phyloP scores from a whole-genome alignment of 441 rosid genomes.

The Populus hybrid region DNA sequence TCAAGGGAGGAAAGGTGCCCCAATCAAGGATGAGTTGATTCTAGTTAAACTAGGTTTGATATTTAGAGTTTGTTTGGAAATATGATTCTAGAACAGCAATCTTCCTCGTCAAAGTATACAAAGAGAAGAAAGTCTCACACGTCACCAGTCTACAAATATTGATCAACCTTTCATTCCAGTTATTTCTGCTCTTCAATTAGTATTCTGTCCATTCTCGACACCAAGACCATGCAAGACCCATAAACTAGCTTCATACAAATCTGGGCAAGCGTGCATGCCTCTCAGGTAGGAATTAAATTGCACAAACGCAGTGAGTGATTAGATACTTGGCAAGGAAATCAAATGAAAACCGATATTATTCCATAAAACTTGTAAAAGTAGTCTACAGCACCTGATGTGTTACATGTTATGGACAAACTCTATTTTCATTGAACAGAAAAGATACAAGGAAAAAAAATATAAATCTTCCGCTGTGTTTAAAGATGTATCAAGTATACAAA shows the following conservation, averaged over 20 bases:
- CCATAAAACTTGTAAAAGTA: not conserved
- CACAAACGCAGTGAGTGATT: not conserved
- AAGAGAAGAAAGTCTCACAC: slow-evolving; percentile 49
- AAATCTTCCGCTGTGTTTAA: slow-evolving; percentile 29
- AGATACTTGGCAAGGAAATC: not conserved
- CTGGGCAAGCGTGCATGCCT: not conserved
- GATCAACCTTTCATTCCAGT: slow-evolving; percentile 27
- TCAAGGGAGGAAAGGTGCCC: too few species aligned
- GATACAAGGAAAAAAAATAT: slow-evolving; percentile 17
- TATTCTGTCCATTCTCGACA: not conserved
- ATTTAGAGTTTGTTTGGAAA: too few species aligned
- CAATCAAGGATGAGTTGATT: too few species aligned
- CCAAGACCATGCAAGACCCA: not conserved
- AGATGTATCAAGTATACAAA: slow-evolving; percentile 42
- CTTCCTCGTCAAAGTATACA: slow-evolving; percentile 57
- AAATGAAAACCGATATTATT: not conserved
- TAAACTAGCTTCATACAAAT: not conserved
- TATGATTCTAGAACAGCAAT: slow-evolving; percentile 37
- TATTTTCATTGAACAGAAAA: slow-evolving; percentile 3
- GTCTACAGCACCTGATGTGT: not conserved
- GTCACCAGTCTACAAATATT: slow-evolving; percentile 51
- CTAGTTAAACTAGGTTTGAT: too few species aligned
- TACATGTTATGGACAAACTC: not conserved
- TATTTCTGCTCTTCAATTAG: slow-evolving; percentile 14
- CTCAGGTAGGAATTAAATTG: not conserved